These are phyloP conservation scores for Nakazawaea ernobii DNA, from an alignment of 805 yeast genomes.

Conservation along the genomic window DNA sequence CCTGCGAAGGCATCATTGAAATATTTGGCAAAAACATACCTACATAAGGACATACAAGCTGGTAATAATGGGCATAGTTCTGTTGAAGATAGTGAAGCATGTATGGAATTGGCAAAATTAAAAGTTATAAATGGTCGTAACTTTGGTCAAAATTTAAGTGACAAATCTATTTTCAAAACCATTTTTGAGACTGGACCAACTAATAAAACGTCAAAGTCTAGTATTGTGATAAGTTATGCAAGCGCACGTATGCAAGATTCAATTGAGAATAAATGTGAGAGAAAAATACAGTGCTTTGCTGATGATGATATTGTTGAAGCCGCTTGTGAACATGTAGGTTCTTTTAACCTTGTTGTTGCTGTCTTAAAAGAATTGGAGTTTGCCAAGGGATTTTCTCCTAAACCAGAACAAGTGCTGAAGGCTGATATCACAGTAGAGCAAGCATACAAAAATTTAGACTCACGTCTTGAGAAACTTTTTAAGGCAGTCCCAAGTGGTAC, in stretches of 20 bases:
- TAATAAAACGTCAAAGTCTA: slow-evolving; percentile 20
- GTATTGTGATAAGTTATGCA: slow-evolving; percentile 20
- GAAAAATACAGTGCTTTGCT: slow-evolving; percentile 37
- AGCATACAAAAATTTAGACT: slow-evolving; percentile 31
- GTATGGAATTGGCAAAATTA: slow-evolving; percentile 68
- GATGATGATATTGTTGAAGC: slow-evolving; percentile 56
- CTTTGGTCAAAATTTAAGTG: slow-evolving; percentile 50
- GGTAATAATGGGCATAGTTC: slow-evolving; percentile 77
- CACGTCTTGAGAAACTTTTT: slow-evolving; percentile 43
- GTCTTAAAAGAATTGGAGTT: slow-evolving; percentile 56
- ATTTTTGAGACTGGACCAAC: slow-evolving; percentile 22
- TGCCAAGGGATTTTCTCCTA: slow-evolving; percentile 23
- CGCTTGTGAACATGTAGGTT: slow-evolving; percentile 29
- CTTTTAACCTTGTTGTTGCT: slow-evolving; percentile 45
- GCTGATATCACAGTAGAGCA: slow-evolving; percentile 13
- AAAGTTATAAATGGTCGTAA: slow-evolving; percentile 62
- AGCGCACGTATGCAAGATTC: background rate
- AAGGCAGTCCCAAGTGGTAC: slow-evolving; percentile 51
- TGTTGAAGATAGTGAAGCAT: slow-evolving; percentile 75
- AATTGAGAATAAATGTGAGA: slow-evolving; percentile 17
- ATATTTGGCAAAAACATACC: slow-evolving; percentile 54
- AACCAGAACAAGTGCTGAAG: background rate
- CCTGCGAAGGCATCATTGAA: slow-evolving; percentile 76
- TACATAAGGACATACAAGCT: slow-evolving; percentile 58
- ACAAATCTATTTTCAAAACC: slow-evolving; percentile 36